phyloP scores from a whole-genome alignment of 1,284 basidiomycete genomes.

The Veloporphyrellus conicus region DNA sequence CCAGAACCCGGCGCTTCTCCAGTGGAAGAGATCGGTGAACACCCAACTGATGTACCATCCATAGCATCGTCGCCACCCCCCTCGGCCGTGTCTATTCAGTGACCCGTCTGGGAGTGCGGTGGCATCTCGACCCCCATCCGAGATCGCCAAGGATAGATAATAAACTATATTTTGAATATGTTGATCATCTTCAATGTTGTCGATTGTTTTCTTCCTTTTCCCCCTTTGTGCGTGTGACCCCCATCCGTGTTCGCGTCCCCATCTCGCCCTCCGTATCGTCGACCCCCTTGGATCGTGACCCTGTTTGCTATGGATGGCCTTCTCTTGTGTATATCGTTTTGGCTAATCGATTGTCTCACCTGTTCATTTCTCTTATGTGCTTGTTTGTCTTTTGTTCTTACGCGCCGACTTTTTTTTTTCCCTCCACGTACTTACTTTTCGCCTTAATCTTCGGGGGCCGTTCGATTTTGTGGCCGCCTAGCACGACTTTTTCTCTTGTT shows the following conservation, averaged over 20 bases:
- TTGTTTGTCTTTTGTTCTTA: slow-evolving; percentile 17
- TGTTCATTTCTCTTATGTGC: slow-evolving; percentile 18
- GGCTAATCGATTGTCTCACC: too few relatives aligned
- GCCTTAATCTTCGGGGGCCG: slow-evolving; percentile 20
- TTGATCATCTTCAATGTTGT: slow-evolving; percentile 33
- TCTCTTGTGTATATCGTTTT: slow-evolving; percentile 18
- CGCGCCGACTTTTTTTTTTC: background rate
- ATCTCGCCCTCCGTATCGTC: slow-evolving; percentile 1
- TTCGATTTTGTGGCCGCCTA: background rate
- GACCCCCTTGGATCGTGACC: slow-evolving; percentile 8
- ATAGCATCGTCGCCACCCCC: slow-evolving; percentile 31
- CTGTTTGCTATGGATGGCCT: slow-evolving; percentile 16
- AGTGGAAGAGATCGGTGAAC: slow-evolving; percentile 23
- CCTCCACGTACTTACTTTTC: slow-evolving; percentile 25
- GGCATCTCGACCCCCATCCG: slow-evolving; percentile 7
- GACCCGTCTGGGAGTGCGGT: slow-evolving; percentile 8
- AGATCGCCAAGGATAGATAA: slow-evolving; percentile 26
- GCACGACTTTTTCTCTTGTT: slow-evolving; percentile 14
- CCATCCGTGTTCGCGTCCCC: slow-evolving; percentile 2
- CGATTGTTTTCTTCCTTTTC: slow-evolving; percentile 5
- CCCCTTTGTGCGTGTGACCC: slow-evolving; percentile 13
- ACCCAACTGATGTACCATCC: slow-evolving; percentile 25
- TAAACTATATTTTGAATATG: slow-evolving; percentile 33
- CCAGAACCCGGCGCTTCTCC: slow-evolving; percentile 22
- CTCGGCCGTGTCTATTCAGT: slow-evolving; percentile 29